A percentile compares a stretch with the other conserved stretches of the same genome.
Conservation (phyloP, 164 flowering plant genomes). For the Protea cynaroides region DNA sequence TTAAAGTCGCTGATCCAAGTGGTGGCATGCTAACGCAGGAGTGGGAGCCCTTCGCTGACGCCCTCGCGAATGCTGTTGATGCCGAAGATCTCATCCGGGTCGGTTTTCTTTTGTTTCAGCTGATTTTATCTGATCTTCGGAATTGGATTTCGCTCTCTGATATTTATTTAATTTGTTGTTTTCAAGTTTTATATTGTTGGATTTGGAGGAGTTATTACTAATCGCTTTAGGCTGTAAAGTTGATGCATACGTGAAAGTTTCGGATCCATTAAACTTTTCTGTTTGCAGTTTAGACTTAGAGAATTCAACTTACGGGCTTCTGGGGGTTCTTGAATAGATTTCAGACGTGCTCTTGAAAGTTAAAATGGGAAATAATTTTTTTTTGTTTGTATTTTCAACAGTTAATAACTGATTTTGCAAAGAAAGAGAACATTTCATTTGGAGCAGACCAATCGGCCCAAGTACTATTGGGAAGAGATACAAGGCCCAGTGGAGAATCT, state of each 20-base stretch:
- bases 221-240: no score
- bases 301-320: background rate
- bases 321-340: background rate
- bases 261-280: background rate
- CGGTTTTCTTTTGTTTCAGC: background rate
- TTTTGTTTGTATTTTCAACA: slow-evolving; percentile 18
- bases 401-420: slow-evolving; percentile 60
- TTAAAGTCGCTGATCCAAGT: slow-evolving; percentile 77
- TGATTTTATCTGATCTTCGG: background rate
- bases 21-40: slow-evolving; percentile 88
- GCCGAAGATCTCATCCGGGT: slow-evolving; percentile 52
- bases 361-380: background rate
- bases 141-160: background rate
- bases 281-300: background rate
- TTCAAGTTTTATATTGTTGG: background rate
- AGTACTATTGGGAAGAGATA: slow-evolving; percentile 82
- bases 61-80: slow-evolving; percentile 60
- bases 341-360: background rate
- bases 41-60: slow-evolving; percentile 95
- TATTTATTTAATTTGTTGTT: background rate
- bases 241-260: background rate
- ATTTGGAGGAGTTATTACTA: background rate
- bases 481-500: slow-evolving; percentile 86
- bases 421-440: slow-evolving; percentile 54
- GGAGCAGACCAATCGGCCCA: slow-evolving; percentile 40